Percentiles rank a stretch among this genome's conserved stretches.
Conservation (phyloP, 805 yeast genomes). For the Candida railenensis region DNA sequence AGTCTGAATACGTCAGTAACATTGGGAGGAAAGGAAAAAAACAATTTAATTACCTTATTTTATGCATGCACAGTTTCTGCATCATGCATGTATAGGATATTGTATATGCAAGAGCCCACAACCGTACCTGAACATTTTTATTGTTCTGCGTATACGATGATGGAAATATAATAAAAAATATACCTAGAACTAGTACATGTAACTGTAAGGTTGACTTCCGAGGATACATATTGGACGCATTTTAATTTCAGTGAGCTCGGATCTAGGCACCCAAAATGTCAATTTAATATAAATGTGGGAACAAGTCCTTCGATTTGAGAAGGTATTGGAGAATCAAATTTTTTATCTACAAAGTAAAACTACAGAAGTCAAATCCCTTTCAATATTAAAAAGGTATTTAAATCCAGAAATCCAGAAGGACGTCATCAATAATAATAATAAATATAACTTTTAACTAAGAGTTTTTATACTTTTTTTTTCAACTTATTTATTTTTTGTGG, state of each 20-base stretch:
- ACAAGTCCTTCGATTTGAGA: not conserved
- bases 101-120: constrained; percentile 1
- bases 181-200: not conserved
- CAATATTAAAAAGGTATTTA: too few species aligned
- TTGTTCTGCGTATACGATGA: not conserved
- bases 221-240: too few species aligned
- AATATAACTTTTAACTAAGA: too few species aligned
- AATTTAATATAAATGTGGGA: not conserved
- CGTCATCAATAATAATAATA: too few species aligned
- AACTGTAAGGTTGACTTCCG: not conserved
- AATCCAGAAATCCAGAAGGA: too few species aligned
- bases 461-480: not conserved
- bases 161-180: not conserved
- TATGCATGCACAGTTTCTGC: not conserved
- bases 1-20: not conserved
- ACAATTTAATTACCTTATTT: too few species aligned
- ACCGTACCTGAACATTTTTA: not conserved
- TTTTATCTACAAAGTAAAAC: too few species aligned
- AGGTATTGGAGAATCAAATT: too few species aligned
- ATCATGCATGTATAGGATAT: constrained; percentile 1
- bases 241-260: too few species aligned
- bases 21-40: not conserved
- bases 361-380: too few species aligned
- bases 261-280: not conserved
- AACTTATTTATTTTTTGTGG: constrained; percentile 1